Evolutionary conservation across 2,329 filamentous ascomycete species (phyloP).

Genomic region (Xenoacremonium recifei): DNA sequence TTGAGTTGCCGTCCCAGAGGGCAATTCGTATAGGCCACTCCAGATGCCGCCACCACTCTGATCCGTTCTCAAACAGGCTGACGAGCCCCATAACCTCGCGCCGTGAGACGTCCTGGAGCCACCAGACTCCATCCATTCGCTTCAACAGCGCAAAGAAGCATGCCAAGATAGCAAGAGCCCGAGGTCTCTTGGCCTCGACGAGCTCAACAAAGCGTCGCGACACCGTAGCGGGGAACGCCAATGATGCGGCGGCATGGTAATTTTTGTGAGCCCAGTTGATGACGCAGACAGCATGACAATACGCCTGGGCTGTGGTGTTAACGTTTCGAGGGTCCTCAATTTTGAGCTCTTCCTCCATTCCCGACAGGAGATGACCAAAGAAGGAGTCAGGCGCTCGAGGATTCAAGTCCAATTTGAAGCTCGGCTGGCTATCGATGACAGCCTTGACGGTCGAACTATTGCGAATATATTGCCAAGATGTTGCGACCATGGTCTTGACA

Average conservation of each 20-base stretch:
- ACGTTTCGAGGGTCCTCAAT: constrained; percentile 30
- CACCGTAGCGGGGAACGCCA: constrained; percentile 64
- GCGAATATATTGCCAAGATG: constrained; percentile 63
- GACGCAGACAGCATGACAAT: constrained; percentile 63
- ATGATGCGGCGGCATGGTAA: constrained; percentile 55
- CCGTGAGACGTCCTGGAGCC: constrained; percentile 65
- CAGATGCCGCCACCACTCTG: constrained; percentile 59
- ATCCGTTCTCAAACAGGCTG: constrained; percentile 56
- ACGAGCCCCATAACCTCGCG: constrained; percentile 65
- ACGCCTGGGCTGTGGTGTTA: constrained; percentile 46
- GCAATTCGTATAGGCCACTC: constrained; percentile 61
- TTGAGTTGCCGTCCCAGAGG: constrained; percentile 51
- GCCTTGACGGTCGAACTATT: constrained; percentile 55
- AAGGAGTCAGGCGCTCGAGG: constrained; percentile 51
- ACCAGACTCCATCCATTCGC: constrained; percentile 63
- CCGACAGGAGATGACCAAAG: constrained; percentile 59
- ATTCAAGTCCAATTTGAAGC: constrained; percentile 58
- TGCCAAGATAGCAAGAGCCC: constrained; percentile 62
- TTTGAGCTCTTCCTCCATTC: constrained; percentile 55
- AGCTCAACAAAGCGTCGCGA: constrained; percentile 60
- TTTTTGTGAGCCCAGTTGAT: constrained; percentile 66
- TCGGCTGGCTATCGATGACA: constrained; percentile 63
- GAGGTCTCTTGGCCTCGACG: constrained; percentile 57
- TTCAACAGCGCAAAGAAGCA: constrained; percentile 67
- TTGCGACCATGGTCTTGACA: constrained; percentile 63